Evolutionary conservation across 2,329 filamentous ascomycete genomes (phyloP).

Genomic region (Nigrograna mackinnonii): DNA sequence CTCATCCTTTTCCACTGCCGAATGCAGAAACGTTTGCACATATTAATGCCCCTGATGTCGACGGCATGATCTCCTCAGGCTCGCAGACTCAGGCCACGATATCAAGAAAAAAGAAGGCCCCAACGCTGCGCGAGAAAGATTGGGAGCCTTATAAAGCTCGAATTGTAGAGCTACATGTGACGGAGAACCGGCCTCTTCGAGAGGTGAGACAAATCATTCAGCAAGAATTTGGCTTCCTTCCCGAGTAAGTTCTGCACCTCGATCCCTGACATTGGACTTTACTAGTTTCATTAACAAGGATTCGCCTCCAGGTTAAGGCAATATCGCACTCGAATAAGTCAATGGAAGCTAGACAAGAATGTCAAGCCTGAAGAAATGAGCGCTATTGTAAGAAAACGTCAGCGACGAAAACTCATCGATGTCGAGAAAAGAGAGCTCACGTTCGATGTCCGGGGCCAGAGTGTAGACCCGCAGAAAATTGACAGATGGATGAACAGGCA

Average conservation of each 20-base stretch:
- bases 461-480: slow-evolving; percentile 21
- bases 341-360: slow-evolving; percentile 24
- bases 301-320: slow-evolving; percentile 14
- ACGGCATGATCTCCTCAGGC: too few relatives aligned
- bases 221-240: slow-evolving; percentile 13
- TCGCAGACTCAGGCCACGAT: too few relatives aligned
- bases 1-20: too few relatives aligned
- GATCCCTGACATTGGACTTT: not conserved
- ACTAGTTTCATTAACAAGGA: slow-evolving; percentile 4
- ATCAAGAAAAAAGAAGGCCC: slow-evolving; percentile 22
- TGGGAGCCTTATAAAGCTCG: slow-evolving; percentile 22
- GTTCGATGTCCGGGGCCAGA: slow-evolving; percentile 14
- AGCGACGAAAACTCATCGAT: slow-evolving; percentile 21
- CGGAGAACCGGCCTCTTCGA: slow-evolving; percentile 6
- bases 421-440: slow-evolving; percentile 7
- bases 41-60: too few relatives aligned
- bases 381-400: slow-evolving; percentile 22
- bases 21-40: too few relatives aligned
- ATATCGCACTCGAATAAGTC: slow-evolving; percentile 18
- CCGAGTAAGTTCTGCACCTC: slow-evolving; percentile 16
- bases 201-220: slow-evolving; percentile 13
- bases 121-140: slow-evolving; percentile 18
- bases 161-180: slow-evolving; percentile 16
- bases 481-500: slow-evolving; percentile 24
- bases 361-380: slow-evolving; percentile 20